Evolutionary conservation across 2,329 filamentous ascomycete species (phyloP), one percentile per base, ranked within the genome.

Genomic region (Grosmannia huntii): DNA sequence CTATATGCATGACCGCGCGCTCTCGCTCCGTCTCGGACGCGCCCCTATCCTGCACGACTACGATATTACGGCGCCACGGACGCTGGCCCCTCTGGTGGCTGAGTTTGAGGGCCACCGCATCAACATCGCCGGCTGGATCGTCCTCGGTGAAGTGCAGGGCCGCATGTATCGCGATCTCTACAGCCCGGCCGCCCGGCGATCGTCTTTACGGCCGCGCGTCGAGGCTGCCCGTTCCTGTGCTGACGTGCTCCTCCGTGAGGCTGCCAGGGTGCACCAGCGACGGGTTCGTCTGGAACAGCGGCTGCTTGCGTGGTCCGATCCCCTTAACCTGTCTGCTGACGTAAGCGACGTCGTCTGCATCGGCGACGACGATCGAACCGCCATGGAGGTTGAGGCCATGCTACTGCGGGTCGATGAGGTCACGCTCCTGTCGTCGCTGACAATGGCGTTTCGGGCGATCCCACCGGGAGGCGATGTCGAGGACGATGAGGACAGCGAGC

Each of bases 1-100:
- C 12, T 60, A 60, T 44, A 60, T 60, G 4, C 70, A 84, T 12
- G 80, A 86, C 63, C 82, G 79, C 60, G 75, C 75, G 1, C 69
- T 86, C 11, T 76, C 80, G 0, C 70, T 87, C 41, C 74, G 82
- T 2, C 71, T 86, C 1, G 84, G 84, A 0, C 76, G 82, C 16
- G 74, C 80, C 0, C 75, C 81, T 0, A 71, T 76, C 5, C 77
- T 86, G 33, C 79, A 80, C 53, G 81, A 80, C 62, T 80, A 75
- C 60, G 79, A 82, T 58, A 78, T 82, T 53, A 75, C 74, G 0
- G 65, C 79, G 5, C 69, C 72, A 1, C 65, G 71, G 44, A 68
- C 63, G 5, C 66, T 68, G 54, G 67, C 66, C 14, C 63, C 65
- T 7, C 44, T 56, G 9, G 61, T 59, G 5, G 58, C 65, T 3